These are phyloP conservation scores for Coriolopsis trogii DNA, from an alignment of 1,284 basidiomycete species.

Conservation along the genomic window DNA sequence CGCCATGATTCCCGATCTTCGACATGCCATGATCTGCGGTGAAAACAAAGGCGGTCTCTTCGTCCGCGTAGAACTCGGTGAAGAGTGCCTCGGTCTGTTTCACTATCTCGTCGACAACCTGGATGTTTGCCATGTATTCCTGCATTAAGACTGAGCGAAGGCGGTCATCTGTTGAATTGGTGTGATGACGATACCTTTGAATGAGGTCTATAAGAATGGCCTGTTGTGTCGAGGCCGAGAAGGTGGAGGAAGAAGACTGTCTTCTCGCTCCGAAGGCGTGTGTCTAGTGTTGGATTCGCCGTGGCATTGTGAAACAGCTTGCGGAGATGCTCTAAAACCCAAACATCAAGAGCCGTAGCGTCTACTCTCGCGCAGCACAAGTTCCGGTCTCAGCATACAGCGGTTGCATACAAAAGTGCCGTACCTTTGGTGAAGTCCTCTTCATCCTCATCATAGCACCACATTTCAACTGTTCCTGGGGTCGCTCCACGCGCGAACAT, in stretches of 20 bases:
- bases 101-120: constrained; percentile 82
- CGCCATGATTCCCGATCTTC: constrained; percentile 87
- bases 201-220: constrained; percentile 87
- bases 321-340: constrained; percentile 76
- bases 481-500: constrained; percentile 84
- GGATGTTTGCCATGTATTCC: constrained; percentile 89
- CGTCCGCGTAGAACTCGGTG: constrained; percentile 65
- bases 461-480: constrained; percentile 72
- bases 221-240: constrained; percentile 86
- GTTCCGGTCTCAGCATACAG: not conserved
- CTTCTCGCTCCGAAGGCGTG: constrained; percentile 55
- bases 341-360: constrained; percentile 77
- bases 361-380: constrained; percentile 57
- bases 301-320: constrained; percentile 67
- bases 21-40: constrained; percentile 95
- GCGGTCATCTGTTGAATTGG: not conserved
- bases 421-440: constrained; percentile 86
- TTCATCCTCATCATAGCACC: constrained; percentile 78
- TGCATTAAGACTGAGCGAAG: constrained; percentile 27
- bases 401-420: not conserved
- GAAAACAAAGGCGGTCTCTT: constrained; percentile 81
- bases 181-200: constrained; percentile 53
- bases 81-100: constrained; percentile 67
- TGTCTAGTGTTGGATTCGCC: constrained; percentile 47
- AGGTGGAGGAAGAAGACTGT: constrained; percentile 87